Evolutionary conservation across 331 rosid genomes (phyloP).

Genomic region (Pyrus hybrid): DNA sequence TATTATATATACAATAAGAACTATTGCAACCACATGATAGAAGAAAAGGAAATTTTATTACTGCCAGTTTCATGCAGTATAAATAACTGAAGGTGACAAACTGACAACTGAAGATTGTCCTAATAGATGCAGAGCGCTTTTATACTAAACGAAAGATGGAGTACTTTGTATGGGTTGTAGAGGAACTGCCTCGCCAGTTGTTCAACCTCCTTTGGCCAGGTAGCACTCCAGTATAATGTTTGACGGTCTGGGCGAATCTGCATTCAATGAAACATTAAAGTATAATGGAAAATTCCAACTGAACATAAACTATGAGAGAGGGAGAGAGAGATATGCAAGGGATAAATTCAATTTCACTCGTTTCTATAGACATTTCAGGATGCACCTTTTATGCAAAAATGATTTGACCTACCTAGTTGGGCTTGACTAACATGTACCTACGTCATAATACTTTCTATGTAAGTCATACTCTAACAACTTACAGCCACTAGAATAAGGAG

Average conservation of each 20-base stretch:
- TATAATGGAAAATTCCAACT: neutral
- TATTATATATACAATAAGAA: neutral
- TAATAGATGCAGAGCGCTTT: neutral
- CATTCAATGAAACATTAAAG: slow-evolving; percentile 1
- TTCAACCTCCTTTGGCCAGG: slow-evolving; percentile 99
- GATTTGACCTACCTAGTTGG: neutral
- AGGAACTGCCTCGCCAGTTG: slow-evolving; percentile 82
- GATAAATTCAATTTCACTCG: neutral
- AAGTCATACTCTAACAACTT: neutral
- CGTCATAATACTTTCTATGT: neutral
- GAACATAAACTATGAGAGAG: neutral
- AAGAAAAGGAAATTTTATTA: neutral
- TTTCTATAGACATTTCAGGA: neutral
- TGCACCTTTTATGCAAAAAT: neutral
- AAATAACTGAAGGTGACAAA: neutral
- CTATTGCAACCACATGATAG: neutral
- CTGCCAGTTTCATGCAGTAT: neutral
- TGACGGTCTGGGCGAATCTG: slow-evolving; percentile 99
- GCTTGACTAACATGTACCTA: neutral
- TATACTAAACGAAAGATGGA: neutral
- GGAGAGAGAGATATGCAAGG: neutral
- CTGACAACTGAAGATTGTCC: neutral
- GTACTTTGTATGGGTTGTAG: slow-evolving; percentile 87
- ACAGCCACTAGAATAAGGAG: neutral
- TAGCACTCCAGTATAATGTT: slow-evolving; percentile 98